phyloP scores from a whole-genome alignment of 225 moss, liverwort and hornwort genomes.

The Polytrichum formosum region DNA sequence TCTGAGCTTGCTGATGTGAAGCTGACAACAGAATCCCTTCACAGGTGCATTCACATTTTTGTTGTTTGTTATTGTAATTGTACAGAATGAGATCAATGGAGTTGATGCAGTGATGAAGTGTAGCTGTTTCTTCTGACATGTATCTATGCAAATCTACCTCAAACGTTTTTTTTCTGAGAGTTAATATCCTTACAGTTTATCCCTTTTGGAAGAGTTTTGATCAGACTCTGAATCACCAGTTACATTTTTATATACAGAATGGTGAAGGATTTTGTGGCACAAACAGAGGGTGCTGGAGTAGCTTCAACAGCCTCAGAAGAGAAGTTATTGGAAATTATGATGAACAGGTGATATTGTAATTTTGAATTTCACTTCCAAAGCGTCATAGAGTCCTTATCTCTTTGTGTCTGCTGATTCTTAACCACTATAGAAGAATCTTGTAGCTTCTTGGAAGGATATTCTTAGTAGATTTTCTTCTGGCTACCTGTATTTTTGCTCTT shows the following conservation, averaged over 20 bases:
- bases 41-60: slow-evolving; percentile 38
- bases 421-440: too few species aligned
- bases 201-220: too few species aligned
- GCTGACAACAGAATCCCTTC: slow-evolving; percentile 72
- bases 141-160: too few species aligned
- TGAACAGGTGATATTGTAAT: slow-evolving; percentile 52
- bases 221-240: too few species aligned
- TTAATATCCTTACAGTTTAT: too few species aligned
- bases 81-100: too few species aligned
- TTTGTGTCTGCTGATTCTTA: slow-evolving; percentile 10
- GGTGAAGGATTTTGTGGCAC: slow-evolving; percentile 69
- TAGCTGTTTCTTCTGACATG: too few species aligned
- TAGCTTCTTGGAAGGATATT: too few species aligned
- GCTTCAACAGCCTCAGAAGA: slow-evolving; percentile 57
- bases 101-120: too few species aligned
- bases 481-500: too few species aligned
- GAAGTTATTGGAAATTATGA: slow-evolving; percentile 80
- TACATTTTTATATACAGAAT: slow-evolving; percentile 47
- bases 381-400: slow-evolving; percentile 4
- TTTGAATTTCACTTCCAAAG: slow-evolving; percentile 1
- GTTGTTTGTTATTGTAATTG: slow-evolving; percentile 1
- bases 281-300: slow-evolving; percentile 45
- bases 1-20: slow-evolving; percentile 72
- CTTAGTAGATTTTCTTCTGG: too few species aligned
- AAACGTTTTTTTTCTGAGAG: too few species aligned